Base-by-base conservation (phyloP, 225 moss, liverwort and hornwort species). In the Polytrichum commune region DNA sequence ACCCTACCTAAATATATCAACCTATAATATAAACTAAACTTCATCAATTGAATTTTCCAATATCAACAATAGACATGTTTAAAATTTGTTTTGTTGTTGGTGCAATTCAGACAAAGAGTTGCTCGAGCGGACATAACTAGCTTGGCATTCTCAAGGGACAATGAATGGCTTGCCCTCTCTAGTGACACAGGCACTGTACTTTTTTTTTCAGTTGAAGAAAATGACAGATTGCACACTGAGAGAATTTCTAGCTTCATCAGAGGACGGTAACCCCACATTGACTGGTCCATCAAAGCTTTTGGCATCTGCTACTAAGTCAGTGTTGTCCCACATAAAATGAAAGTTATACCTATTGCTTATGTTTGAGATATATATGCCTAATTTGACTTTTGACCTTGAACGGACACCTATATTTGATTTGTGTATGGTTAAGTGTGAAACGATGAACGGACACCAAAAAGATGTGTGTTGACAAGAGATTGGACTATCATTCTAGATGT, bases 151-250 rank as follows among this genome's bases (percentile, higher is more conserved):
- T 93, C 96, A 18, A 70, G 81, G n/a, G 82, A 84, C 63, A 79
- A 90, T 0, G 83, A 85, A 58, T 96, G 89, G 84, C 82, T 96
- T 54, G 90, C 80, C 46, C 81, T 93, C 65, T 93, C 96, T 18
- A 90, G 93, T 77, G 93, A 29, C 77, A 92, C 85, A 76, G 89
- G 80, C 70, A 96, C 96, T 8, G 84, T 96, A 1, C 96, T 93
- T 68, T 84, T 96, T 53, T 96, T 96, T 54, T 75, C 81, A 63
- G 82, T 96, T 29, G 26, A 26, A 26, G 1, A 25, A 26, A 26
- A 26, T 1, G 26, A 26, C 26, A 26, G 1, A 26, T 63, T 67
- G 69, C 29, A 9, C 63, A 8, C 53, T 29, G 19, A 55, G 30
- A 13, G 38, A 19, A 65, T 53, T 60, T 64, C 75, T 80, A 38